phyloP scores from a whole-genome alignment of 2,329 filamentous ascomycete species.

The Monosporascus ibericus region DNA sequence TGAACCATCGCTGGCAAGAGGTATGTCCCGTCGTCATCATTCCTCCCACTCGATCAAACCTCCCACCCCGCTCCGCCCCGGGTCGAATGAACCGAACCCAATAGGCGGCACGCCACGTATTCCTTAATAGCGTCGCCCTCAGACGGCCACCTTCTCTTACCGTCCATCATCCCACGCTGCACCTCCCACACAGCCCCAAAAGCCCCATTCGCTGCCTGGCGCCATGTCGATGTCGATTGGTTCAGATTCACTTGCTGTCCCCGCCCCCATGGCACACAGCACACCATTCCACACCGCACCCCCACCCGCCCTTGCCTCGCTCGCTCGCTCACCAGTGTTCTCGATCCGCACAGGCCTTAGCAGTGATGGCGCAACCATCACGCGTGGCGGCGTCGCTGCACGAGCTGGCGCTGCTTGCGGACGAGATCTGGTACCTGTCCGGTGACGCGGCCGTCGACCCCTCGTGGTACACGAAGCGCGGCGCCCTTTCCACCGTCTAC shows the following conservation, averaged over 20 bases:
- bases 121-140: not conserved
- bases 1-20: conserved; percentile 81
- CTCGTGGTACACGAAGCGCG: conserved; percentile 74
- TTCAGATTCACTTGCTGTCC: not conserved
- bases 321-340: not conserved
- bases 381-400: conserved; percentile 69
- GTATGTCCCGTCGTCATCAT: conserved; percentile 39
- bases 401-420: conserved; percentile 76
- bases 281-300: not conserved
- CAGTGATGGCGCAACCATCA: conserved; percentile 79
- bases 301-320: not conserved
- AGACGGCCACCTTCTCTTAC: not conserved
- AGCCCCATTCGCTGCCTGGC: too few species aligned
- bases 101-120: not conserved
- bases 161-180: not conserved
- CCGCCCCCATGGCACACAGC: not conserved
- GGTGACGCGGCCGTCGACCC: conserved; percentile 77
- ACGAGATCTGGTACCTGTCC: conserved; percentile 86
- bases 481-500: conserved; percentile 49
- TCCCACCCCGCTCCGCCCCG: conserved; percentile 2
- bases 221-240: not conserved
- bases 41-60: not conserved
- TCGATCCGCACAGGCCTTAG: conserved; percentile 58
- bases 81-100: not conserved
- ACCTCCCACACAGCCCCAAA: too few species aligned